Base-by-base conservation (phyloP, 2,329 filamentous ascomycete genomes). In the Stagonosporopsis tanaceti region DNA sequence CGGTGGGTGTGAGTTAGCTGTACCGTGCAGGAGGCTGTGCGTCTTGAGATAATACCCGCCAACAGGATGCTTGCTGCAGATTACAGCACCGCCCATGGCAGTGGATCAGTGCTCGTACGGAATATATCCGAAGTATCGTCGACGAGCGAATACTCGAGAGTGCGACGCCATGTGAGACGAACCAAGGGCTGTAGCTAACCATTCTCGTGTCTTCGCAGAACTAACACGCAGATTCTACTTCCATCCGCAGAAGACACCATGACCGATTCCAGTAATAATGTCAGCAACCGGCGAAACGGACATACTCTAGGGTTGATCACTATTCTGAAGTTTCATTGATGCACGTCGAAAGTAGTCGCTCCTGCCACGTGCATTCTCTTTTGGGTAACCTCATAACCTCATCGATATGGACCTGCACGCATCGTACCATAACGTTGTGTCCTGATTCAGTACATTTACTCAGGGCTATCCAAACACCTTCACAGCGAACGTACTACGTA, bases 51-150 rank as follows among this genome's bases (percentile, higher is more conserved):
- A 45, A 34, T 45, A 38, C 27, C 50, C 45, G 38, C 44, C 54
- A 47, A 48, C 28, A 9, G 34, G 20, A 57, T 47, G 42, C 44
- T 42, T 57, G 53, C 38, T 41, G 48, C 34, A 41, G 27, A 57
- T 57, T 52, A 48, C 39, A 39, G 9, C 40, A 34, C 24, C 22
- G 38, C 14, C 42, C 39, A 17, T 35, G 25, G 25, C 37, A 24
- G 3, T 44, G 47, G 42, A 38, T 42, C 30, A 34, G 20, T 20
- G 35, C 17, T 44, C 15, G 38, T 47, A 24, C 39, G 38, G 24
- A 25, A 15, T 7, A 15, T 27, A 11, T 41, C 38, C 38, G 38
- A 41, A 12, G 12, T 25, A 24, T 25, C 22, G 14, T 41, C 20
- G 38, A 27, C 38, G 22, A 27, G 17, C 17, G 38, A 25, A 12